Conservation (phyloP, 345 rosid species). For the Brassica rapa region DNA sequence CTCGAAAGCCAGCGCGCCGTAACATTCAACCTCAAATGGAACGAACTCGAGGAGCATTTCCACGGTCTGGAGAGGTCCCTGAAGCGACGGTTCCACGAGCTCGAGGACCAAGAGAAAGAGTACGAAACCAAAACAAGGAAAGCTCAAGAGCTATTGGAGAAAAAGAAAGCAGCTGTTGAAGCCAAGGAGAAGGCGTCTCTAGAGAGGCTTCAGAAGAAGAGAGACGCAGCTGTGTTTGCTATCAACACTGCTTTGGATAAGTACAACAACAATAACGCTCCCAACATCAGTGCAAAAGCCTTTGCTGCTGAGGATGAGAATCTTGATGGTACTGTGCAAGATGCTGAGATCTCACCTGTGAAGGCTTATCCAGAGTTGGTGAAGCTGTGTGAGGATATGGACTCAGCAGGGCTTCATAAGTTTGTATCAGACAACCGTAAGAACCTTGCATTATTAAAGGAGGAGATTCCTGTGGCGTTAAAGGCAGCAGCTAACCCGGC, state of each 20-base stretch:
- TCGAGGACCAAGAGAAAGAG: conserved; percentile 93
- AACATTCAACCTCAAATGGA: conserved; percentile 89
- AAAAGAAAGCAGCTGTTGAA: conserved; percentile 75
- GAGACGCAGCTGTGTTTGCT: conserved; percentile 78
- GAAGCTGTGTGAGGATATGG: conserved; percentile 83
- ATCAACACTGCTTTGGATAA: conserved; percentile 68
- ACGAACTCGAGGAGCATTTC: conserved; percentile 96
- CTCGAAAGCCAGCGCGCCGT: conserved; percentile 92
- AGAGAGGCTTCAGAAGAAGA: conserved; percentile 82
- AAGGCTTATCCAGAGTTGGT: conserved; percentile 75
- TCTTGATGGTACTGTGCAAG: conserved; percentile 49
- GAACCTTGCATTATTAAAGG: conserved; percentile 81
- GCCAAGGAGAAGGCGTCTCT: conserved; percentile 80
- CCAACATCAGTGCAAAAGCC: conserved; percentile 34
- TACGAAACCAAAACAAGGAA: conserved; percentile 71
- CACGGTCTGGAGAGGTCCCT: conserved; percentile 96
- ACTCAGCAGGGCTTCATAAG: conserved; percentile 84
- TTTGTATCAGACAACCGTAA: conserved; percentile 97
- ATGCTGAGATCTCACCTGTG: conserved; percentile 53
- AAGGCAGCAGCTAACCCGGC: conserved; percentile 16
- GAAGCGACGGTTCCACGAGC: conserved; percentile 95
- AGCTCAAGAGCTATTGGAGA: conserved; percentile 75
- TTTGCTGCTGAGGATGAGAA: conserved; percentile 47
- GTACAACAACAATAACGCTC: conserved; percentile 63
- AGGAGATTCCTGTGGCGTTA: conserved; percentile 86